Base-by-base conservation (phyloP, 2,329 filamentous ascomycete genomes). In the Xylariomycetidae sp. region DNA sequence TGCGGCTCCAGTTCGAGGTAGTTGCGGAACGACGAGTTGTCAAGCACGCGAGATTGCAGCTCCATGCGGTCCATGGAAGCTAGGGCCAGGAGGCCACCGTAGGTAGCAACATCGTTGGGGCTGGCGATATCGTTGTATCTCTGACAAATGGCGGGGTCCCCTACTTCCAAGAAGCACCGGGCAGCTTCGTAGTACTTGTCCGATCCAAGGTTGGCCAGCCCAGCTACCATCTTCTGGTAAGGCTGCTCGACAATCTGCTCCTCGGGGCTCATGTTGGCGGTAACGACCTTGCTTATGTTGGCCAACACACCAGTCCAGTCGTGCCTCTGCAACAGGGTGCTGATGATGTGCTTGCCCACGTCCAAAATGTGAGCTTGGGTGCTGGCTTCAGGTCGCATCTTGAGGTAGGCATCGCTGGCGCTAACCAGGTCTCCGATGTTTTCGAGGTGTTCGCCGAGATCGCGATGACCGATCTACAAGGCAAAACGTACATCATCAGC, bases 1-100 rank as follows among this genome's bases (percentile, higher is more conserved):
- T 96, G 90, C 4, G 90, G 88, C 60, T 96, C 92, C 1, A 93
- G 72, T 57, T 96, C 92, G 10, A 98, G 74, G 54, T 92, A 95
- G 28, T 75, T 78, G 32, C 92, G 82, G 65, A 98, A 98, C 9
- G 72, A 68, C 20, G 67, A 66, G 53, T 87, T 94, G 23, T 92
- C 85, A 1, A 98, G 74, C 3, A 96, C 87, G 6, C 70, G 68
- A 5, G 62, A 65, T 56, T 92, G 83, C 15, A 98, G 69, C 40
- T 86, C 79, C 6, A 70, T 67, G 29, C 92, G 78, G 39, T 85
- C 74, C 84, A 96, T 93, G 2, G 86, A 88, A 17, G 90, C 90
- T 16, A 98, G 74, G 5, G 92, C 86, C 44, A 90, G 82, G 16
- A 98, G 75, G 5, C 86, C 89, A 30, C 90, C 92, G 49, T 96